Evolutionary conservation across 1,139 yeast species (phyloP).

Genomic region (Sugiyamaella castrensis): DNA sequence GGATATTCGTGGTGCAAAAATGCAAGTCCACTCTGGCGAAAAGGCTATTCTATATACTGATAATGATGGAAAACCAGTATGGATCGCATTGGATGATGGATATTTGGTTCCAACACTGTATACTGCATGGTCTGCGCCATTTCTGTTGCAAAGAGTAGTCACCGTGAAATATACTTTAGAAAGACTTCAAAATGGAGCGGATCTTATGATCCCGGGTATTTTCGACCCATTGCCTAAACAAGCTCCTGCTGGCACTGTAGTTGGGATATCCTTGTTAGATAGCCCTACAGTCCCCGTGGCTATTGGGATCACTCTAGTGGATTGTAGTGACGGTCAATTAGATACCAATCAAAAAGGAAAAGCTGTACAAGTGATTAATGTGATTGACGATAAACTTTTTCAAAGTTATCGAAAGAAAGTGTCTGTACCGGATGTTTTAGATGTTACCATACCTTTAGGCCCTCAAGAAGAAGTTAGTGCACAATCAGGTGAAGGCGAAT

Average conservation of each 20-base stretch:
- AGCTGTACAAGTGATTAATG: slow-evolving; percentile 39
- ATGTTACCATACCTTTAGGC: not conserved
- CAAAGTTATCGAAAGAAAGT: slow-evolving; percentile 25
- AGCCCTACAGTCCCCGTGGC: slow-evolving; percentile 68
- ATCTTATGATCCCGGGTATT: slow-evolving; percentile 89
- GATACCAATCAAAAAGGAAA: slow-evolving; percentile 38
- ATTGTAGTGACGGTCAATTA: slow-evolving; percentile 39
- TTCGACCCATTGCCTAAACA: slow-evolving; percentile 60
- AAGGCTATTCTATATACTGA: slow-evolving; percentile 66
- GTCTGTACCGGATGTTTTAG: slow-evolving; percentile 17
- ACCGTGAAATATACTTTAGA: slow-evolving; percentile 76
- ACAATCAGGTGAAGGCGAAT: no score
- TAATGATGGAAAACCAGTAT: slow-evolving; percentile 62
- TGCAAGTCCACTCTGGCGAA: slow-evolving; percentile 52
- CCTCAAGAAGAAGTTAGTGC: not conserved
- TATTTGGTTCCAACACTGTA: slow-evolving; percentile 68
- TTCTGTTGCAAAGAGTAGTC: slow-evolving; percentile 57
- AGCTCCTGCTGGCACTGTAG: slow-evolving; percentile 53
- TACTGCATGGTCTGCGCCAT: slow-evolving; percentile 69
- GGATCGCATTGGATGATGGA: slow-evolving; percentile 59
- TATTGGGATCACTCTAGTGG: slow-evolving; percentile 62
- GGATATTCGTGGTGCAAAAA: slow-evolving; percentile 62
- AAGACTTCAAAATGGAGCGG: slow-evolving; percentile 70
- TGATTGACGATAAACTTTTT: slow-evolving; percentile 40
- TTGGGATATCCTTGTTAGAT: slow-evolving; percentile 64